Conservation (phyloP, 192 early-diverging fungal species). For the Jimgerdemannia flammicorona region DNA sequence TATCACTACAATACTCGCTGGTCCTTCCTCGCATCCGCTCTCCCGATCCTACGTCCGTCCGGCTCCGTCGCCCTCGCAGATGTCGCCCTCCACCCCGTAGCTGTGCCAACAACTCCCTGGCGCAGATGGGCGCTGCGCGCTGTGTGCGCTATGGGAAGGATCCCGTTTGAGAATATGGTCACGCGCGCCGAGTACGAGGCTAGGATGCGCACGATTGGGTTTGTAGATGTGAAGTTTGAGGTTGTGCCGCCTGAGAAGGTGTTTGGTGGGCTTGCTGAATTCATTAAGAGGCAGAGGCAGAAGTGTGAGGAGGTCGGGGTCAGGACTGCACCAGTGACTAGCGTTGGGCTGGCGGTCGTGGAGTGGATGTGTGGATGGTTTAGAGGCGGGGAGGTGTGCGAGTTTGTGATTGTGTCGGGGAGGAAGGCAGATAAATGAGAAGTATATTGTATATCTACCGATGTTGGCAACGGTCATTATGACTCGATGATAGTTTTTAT, state of each 20-base stretch:
- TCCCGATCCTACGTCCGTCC: conserved; percentile 8
- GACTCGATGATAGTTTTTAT: too few relatives aligned
- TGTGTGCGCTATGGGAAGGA: conserved; percentile 22
- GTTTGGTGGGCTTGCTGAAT: conserved; percentile 37
- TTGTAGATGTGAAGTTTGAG: conserved; percentile 32
- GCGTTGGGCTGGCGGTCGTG: too few relatives aligned
- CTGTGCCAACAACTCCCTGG: conserved; percentile 10
- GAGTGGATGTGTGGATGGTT: too few relatives aligned
- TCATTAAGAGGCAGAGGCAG: conserved; percentile 17
- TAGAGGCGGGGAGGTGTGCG: too few relatives aligned
- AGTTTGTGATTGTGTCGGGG: too few relatives aligned
- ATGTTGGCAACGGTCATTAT: too few relatives aligned
- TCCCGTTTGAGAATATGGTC: conserved; percentile 38
- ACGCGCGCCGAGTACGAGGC: conserved; percentile 29
- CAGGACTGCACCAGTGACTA: too few relatives aligned
- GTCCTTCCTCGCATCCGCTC: conserved; percentile 24
- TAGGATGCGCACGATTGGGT: conserved; percentile 33
- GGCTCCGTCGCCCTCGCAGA: conserved; percentile 35
- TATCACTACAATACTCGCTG: conserved; percentile 46
- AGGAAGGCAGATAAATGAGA: too few relatives aligned
- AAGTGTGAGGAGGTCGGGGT: background rate
- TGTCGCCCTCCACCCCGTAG: conserved; percentile 26
- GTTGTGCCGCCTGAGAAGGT: conserved; percentile 25
- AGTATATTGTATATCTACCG: too few relatives aligned
- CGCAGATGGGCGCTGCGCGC: conserved; percentile 17